Conservation (phyloP, 2,329 filamentous ascomycete species). For the Trichoderma hamatum region DNA sequence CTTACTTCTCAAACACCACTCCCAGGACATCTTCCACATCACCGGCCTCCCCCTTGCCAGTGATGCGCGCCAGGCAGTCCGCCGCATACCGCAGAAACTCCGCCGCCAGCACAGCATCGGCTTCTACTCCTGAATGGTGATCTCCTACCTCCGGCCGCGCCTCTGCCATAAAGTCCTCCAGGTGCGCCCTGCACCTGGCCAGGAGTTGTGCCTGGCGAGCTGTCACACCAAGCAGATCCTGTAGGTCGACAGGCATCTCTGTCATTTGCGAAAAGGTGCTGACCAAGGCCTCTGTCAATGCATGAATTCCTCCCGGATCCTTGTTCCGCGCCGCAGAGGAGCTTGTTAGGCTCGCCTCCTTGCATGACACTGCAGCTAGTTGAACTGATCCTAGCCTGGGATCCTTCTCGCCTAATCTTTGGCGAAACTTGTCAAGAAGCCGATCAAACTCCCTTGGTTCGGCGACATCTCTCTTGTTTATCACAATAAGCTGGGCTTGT, state of each 20-base stretch:
- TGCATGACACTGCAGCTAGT: conserved; percentile 69
- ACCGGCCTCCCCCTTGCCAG: conserved; percentile 78
- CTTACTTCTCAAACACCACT: conserved; percentile 96
- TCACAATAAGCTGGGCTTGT: conserved; percentile 54
- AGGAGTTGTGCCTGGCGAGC: conserved; percentile 86
- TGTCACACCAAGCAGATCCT: conserved; percentile 86
- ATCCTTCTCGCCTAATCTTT: conserved; percentile 28
- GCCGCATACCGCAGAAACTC: conserved; percentile 85
- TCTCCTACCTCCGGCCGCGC: conserved; percentile 44
- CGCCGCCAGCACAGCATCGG: conserved; percentile 87
- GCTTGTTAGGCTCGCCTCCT: conserved; percentile 50
- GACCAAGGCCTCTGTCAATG: conserved; percentile 69
- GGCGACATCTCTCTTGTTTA: conserved; percentile 65
- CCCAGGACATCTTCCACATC: conserved; percentile 96
- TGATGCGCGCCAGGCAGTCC: conserved; percentile 80
- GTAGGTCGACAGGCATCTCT: conserved; percentile 67
- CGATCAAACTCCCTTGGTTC: conserved; percentile 39
- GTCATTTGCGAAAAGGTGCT: conserved; percentile 72
- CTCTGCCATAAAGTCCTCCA: conserved; percentile 72
- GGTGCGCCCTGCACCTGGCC: conserved; percentile 68
- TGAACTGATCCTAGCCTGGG: conserved; percentile 40
- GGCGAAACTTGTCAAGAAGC: conserved; percentile 48
- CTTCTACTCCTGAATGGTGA: conserved; percentile 48
- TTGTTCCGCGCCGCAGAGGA: conserved; percentile 27
- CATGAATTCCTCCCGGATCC: conserved; percentile 68